Evolutionary conservation across 2,329 filamentous ascomycete species (phyloP).

Genomic region (Fusarium mexicanum): DNA sequence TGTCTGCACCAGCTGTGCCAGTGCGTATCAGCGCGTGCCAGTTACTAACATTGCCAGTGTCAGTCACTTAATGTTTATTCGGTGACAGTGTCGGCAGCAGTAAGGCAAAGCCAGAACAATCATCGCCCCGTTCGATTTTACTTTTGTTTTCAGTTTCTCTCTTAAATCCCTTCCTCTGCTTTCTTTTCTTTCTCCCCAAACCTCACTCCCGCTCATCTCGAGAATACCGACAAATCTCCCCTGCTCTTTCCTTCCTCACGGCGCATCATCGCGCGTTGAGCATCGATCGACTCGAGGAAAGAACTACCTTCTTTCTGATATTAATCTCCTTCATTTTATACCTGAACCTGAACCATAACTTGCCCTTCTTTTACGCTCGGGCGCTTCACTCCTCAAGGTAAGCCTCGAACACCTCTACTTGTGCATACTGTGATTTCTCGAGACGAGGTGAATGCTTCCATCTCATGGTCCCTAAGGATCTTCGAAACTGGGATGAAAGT

Average conservation of each 20-base stretch:
- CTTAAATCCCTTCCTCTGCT: not conserved
- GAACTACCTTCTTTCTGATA: not conserved
- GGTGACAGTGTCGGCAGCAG: not conserved
- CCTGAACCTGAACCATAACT: not conserved
- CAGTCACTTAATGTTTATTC: not conserved
- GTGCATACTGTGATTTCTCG: not conserved
- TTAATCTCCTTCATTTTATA: not conserved
- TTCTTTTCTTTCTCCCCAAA: not conserved
- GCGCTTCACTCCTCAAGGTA: conserved; percentile 18
- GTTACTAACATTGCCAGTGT: not conserved
- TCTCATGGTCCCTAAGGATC: not conserved
- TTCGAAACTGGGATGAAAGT: not conserved
- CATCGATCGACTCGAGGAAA: conserved; percentile 12
- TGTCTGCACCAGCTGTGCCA: not conserved
- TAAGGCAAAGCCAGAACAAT: not conserved
- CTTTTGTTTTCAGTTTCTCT: not conserved
- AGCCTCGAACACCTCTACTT: not conserved
- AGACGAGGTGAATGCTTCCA: not conserved
- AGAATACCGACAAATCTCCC: not conserved
- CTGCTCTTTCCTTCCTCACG: not conserved
- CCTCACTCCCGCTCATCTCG: not conserved
- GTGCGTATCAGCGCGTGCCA: conserved; percentile 1
- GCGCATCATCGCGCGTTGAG: not conserved
- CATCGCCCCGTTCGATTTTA: not conserved
- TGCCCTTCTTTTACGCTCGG: not conserved